Evolutionary conservation across 495 filamentous ascomycete genomes (phyloP), one percentile per base, ranked within the genome.

Genomic region (Lichina pygmaea): DNA sequence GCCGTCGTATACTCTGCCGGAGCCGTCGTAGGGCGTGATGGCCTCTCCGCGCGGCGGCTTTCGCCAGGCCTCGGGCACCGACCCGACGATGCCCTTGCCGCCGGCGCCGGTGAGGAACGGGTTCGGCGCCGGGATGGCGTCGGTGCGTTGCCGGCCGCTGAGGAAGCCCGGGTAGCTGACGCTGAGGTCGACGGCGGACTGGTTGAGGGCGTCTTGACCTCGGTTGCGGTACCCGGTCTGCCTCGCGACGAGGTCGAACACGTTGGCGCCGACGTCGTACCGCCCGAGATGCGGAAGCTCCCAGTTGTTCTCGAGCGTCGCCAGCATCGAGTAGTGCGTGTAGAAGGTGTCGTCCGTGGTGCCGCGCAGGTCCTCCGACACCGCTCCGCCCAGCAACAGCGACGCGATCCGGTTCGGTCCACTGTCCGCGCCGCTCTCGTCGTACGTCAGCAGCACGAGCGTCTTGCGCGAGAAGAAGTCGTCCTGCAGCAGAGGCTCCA

Each of bases 221-320:
- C 12, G 15, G 53, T 70, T 78, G 34, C 56, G 48, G 53, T 75
- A 77, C 38, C 68, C 70, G 5, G 66, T 67, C 52, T 62, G 61
- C 34, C 71, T 62, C 8, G 73, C 70, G 15, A 76, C 69, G n/a
- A 73, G 55, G 33, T 67, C 53, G 46, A 79, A 71, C 15, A 80
- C 61, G 47, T 81, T 81, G 33, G 77, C 76, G 47, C 75, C 75
- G 39, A 75, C 75, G 51, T 81, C 76, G 61, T 73, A 80, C 51
- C 77, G 65, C 9, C 77, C 77, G 8, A 81, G 66, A 33, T 70
- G 76, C 13, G 72, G 70, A 34, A 80, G 61, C 11, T 60, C 71
- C 74, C 74, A 80, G 63, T 83, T 83, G 8, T 70, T 71, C 30
- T 66, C 61, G 16, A 75, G 64, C 15, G 74, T 73, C 8, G 77